These are phyloP conservation scores for Nephromyces sp. DNA, from an alignment of 169 alveolate species.

Conservation along the genomic window DNA sequence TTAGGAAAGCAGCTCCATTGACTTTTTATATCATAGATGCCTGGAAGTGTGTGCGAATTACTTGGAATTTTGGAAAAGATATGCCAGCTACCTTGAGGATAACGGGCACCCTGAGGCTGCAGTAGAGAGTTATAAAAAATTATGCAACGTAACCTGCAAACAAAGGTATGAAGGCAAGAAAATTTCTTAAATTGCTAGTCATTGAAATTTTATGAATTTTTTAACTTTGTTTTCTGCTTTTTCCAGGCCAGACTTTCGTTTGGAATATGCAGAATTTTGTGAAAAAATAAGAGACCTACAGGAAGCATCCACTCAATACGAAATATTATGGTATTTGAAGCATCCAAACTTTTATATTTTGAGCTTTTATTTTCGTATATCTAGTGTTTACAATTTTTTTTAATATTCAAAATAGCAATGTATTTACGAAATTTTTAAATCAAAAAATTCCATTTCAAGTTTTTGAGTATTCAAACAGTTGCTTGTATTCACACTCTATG, in stretches of 20 bases:
- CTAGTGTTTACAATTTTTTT: not conserved
- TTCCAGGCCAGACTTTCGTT: not conserved
- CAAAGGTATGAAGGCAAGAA: not conserved
- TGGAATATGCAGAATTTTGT: not conserved
- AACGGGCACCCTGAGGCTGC: not conserved
- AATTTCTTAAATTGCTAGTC: not conserved
- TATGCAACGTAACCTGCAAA: not conserved
- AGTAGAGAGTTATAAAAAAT: not conserved
- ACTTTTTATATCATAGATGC: not conserved
- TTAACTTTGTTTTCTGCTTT: not conserved
- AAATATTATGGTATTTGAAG: not conserved
- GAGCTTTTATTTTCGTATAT: not conserved
- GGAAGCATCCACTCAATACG: not conserved
- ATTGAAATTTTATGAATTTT: not conserved
- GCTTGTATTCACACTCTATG: not conserved
- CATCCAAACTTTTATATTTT: not conserved
- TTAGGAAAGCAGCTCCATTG: not conserved
- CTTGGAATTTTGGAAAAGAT: not conserved
- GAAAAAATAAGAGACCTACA: not conserved
- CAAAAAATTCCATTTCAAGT: not conserved
- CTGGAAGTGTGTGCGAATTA: not conserved
- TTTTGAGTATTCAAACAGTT: not conserved
- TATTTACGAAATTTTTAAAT: not conserved
- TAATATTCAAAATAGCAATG: not conserved
- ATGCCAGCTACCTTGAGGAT: not conserved